Evolutionary conservation across 495 filamentous ascomycete species (phyloP), one percentile per base, ranked within the genome.

Genomic region (Xylaria longipes): DNA sequence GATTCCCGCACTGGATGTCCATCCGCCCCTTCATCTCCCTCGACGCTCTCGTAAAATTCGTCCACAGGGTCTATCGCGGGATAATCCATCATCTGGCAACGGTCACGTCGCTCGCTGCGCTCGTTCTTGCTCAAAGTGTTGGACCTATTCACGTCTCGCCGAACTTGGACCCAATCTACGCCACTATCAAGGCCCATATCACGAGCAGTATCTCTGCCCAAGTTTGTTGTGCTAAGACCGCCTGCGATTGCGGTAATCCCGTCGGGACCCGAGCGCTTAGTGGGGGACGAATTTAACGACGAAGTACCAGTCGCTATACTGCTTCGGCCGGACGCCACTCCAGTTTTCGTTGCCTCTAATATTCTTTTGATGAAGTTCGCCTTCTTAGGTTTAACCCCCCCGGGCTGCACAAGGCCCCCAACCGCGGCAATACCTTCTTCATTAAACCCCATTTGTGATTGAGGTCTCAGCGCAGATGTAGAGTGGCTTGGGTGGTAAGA

Each of bases 281-380:
- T 67, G 0, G 78, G 71, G 8, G 80, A 76, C 20, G 74, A 66
- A 52, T 82, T 76, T 29, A 75, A 72, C 22, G 80, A 76, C 41
- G 74, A 85, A 22, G 84, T 79, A 48, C 91, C 89, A 5, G 88
- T 86, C 29, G 90, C 91, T 65, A 97, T 95, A 71, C 91, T 96
- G 68, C 92, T 95, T 73, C 96, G 89, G 33, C 93, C 93, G 76
- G 90, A 95, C 1, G 96, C 96, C 12, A 97, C 94, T 17, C 92
- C 93, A 0, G 97, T 97, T 82, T 97, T 97, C 14, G 95, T 96
- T 12, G 93, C 92, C 68, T 98, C 95, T 45, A 98, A 88, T 64
- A 99, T 94, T 75, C 97, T 97, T 82, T 96, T 97, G 81, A 99
- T 94, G 77, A 99, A 97, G 27, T 95, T 95, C 50, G 90, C 90